These are phyloP conservation scores for Agarophyton chilense DNA, from an alignment of 23 red algal species.

Conservation along the genomic window DNA sequence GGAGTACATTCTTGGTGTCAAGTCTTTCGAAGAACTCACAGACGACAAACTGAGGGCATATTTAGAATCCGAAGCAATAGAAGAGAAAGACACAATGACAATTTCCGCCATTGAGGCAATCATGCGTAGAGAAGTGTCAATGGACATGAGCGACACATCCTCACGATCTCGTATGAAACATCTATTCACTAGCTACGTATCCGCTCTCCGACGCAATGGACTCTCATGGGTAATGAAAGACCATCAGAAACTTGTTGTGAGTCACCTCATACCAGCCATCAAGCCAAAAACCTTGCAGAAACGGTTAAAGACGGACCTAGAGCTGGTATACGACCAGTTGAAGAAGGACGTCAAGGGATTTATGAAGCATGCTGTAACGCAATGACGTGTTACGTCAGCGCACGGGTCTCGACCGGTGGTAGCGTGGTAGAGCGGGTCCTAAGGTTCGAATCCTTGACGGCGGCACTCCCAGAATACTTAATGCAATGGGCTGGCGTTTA, in stretches of 20 bases:
- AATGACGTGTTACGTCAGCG: too few relatives aligned
- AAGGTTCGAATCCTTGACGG: too few relatives aligned
- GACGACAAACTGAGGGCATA: background rate
- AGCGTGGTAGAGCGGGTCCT: too few relatives aligned
- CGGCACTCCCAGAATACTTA: too few relatives aligned
- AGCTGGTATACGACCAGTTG: background rate
- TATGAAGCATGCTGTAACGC: slow-evolving; percentile 15
- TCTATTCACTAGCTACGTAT: slow-evolving; percentile 16
- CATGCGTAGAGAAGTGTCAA: background rate
- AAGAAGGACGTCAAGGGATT: slow-evolving; percentile 41
- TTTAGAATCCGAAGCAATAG: slow-evolving; percentile 12
- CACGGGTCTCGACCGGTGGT: too few relatives aligned
- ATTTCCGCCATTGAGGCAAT: background rate
- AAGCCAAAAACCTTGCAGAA: background rate
- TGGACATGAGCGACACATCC: background rate
- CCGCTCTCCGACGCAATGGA: background rate
- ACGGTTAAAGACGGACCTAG: slow-evolving; percentile 31
- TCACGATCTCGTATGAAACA: background rate
- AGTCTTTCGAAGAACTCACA: background rate
- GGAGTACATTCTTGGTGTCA: background rate
- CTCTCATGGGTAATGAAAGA: background rate
- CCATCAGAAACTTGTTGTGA: slow-evolving; percentile 6
- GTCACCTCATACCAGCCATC: too few relatives aligned
- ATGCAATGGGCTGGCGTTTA: too few relatives aligned
- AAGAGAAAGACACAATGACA: slow-evolving; percentile 2